Evolutionary conservation across 768 basidiomycete species (phyloP), one percentile per base, ranked within the genome.

Genomic region (Lactarius psammicola): DNA sequence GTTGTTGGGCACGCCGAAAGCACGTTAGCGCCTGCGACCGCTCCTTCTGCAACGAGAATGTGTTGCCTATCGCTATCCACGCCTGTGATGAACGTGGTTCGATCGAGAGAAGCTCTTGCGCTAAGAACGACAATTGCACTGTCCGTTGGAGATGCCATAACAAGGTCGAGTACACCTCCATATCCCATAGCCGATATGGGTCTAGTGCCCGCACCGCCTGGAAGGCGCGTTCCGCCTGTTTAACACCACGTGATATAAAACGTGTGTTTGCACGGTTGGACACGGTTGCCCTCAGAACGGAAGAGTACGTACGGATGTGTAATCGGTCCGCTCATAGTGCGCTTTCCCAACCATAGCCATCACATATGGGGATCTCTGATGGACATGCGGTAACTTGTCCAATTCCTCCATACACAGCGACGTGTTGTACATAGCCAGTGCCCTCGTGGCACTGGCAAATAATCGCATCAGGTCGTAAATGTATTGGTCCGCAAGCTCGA

Each of bases 31-130:
- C 95, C 73, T 97, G 92, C 59, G 90, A 80, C 71, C 94, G 89
- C 73, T 99, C 95, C 78, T 94, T 95, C 77, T 96, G 90, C 72
- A 97, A 78, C 17, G 94, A 96, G 77, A 98, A 98, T 71, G 93
- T 80, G 78, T 99, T 99, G 60, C 97, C 97, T 33, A 94, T 87
- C 1, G 95, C 92, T 70, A 98, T 97, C 97, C 97, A 99, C 18
- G 95, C 86, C 73, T 95, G 86, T 13, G 95, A 79, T 30, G 90
- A 87, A 64, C 84, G 85, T n/a, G 94, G 85, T 69, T 89, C 82
- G 74, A 95, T 88, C 60, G 87, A 86, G 71, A 97, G 85, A 53
- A 98, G 80, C 69, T 95, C 93, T 76, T 98, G 96, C 1, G 96
- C 92, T 40, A 99, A 82, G 79, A 89, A 94, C 4, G 96, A 95